Percentiles rank a stretch among this genome's conserved stretches.
These are phyloP conservation scores for Artomyces pyxidatus DNA, from an alignment of 768 basidiomycete genomes.

Conservation along the genomic window DNA sequence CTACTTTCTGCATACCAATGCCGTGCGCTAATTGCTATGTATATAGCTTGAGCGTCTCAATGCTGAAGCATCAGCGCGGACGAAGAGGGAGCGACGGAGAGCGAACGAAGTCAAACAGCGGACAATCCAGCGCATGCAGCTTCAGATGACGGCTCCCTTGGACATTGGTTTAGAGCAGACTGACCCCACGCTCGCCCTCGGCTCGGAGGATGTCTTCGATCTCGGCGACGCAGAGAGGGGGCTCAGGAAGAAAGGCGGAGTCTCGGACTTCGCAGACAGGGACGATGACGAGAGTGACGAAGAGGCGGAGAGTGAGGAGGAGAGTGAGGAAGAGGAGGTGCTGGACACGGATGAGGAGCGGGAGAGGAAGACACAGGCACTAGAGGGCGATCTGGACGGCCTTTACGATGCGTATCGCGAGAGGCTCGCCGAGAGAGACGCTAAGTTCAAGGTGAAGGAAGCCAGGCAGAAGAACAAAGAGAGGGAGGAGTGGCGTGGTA, in stretches of 20 bases:
- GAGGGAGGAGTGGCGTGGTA: constrained; percentile 78
- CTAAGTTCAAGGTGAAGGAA: constrained; percentile 81
- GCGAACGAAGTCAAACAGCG: constrained; percentile 84
- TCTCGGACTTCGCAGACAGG: constrained; percentile 19
- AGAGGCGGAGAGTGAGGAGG: constrained; percentile 29
- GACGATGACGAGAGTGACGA: constrained; percentile 35
- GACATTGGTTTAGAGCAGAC: constrained; percentile 88
- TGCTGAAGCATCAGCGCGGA: constrained; percentile 59
- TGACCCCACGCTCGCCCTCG: constrained; percentile 62
- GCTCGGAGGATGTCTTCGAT: constrained; percentile 86
- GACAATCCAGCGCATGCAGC: constrained; percentile 90
- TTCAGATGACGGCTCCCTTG: constrained; percentile 95
- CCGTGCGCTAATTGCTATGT: constrained; percentile 1
- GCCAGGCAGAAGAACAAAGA: constrained; percentile 64
- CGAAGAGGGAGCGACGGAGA: constrained; percentile 74
- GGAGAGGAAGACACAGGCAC: constrained; percentile 45
- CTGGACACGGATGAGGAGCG: constrained; percentile 64
- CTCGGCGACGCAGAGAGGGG: constrained; percentile 53
- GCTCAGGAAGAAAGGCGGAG: constrained; percentile 31
- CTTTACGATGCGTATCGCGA: constrained; percentile 85
- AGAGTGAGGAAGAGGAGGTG: constrained; percentile 34
- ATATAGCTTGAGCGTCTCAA: constrained; percentile 77
- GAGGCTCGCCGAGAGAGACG: constrained; percentile 72
- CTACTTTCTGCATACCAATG: constrained; percentile 3
- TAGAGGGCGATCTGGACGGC: constrained; percentile 85